These are phyloP conservation scores for Trichoderma polysporum DNA, from an alignment of 2,329 filamentous ascomycete species.

Conservation along the genomic window DNA sequence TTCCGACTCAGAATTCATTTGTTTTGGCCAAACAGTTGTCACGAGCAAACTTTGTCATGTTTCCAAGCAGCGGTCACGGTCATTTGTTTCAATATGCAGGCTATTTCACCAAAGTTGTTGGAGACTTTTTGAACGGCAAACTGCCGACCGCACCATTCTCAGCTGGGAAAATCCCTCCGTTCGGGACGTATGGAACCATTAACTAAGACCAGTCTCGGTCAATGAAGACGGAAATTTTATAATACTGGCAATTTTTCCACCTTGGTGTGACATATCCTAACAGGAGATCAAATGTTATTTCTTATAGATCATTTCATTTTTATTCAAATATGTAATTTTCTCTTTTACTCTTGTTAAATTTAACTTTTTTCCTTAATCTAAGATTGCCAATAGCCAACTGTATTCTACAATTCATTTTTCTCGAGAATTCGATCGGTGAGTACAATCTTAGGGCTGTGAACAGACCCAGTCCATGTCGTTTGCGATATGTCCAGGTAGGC, in stretches of 20 bases:
- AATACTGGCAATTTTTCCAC: not conserved
- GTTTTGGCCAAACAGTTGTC: not conserved
- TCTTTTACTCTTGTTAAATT: too few species aligned
- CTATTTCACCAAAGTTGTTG: not conserved
- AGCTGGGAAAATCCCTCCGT: not conserved
- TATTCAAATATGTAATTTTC: too few species aligned
- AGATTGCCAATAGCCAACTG: not conserved
- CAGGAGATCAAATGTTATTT: not conserved
- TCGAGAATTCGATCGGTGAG: too few species aligned
- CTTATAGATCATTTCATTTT: too few species aligned
- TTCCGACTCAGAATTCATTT: not conserved
- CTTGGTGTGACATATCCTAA: not conserved
- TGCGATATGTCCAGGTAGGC: not conserved
- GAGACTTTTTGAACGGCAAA: not conserved
- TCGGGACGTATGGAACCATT: not conserved
- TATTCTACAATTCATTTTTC: not conserved
- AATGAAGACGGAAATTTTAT: not conserved
- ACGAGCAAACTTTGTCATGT: not conserved
- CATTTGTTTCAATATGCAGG: slow-evolving; percentile 12
- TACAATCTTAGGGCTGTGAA: not conserved
- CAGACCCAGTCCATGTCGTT: not conserved
- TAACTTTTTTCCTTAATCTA: too few species aligned
- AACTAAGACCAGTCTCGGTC: not conserved
- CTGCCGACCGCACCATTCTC: not conserved
- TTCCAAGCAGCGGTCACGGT: not conserved